Evolutionary conservation across 441 rosid species (phyloP).

Genomic region (Isatis lusitanica): DNA sequence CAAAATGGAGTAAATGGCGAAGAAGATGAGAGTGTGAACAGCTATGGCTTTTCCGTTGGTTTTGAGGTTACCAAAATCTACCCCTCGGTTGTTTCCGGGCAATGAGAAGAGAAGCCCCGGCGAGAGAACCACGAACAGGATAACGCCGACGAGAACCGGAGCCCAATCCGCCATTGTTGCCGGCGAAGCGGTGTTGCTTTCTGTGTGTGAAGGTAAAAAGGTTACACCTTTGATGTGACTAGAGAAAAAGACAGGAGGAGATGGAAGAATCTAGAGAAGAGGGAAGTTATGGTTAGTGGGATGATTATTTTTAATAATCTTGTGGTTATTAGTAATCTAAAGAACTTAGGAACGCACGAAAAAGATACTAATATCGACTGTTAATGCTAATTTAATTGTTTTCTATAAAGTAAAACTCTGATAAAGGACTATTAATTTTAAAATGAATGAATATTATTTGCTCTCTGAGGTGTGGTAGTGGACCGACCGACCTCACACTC

Average conservation of each 20-base stretch:
- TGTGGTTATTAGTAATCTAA: neutral
- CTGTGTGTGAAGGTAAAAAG: neutral
- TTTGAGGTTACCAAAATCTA: conserved; percentile 55
- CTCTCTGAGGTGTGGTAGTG: conserved; percentile 4
- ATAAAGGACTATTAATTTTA: neutral
- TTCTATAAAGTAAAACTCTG: neutral
- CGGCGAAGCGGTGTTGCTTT: neutral
- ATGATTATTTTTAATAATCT: neutral
- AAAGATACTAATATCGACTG: neutral
- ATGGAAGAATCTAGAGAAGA: conserved; percentile 14
- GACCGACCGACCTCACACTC: neutral
- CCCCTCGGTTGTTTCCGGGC: conserved; percentile 45
- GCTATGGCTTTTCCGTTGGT: conserved; percentile 62
- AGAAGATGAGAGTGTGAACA: conserved; percentile 66
- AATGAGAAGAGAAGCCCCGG: conserved; percentile 61
- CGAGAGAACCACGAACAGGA: conserved; percentile 57
- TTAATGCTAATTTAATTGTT: neutral
- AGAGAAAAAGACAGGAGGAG: conserved; percentile 6
- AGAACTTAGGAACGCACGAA: neutral
- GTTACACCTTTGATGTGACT: conserved; percentile 10
- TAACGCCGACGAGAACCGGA: conserved; percentile 51
- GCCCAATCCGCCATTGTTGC: conserved; percentile 62
- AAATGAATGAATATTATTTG: neutral
- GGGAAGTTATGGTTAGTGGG: neutral
- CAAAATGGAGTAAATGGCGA: conserved; percentile 53